phyloP scores from a whole-genome alignment of 768 basidiomycete genomes.

The Russula virescens region DNA sequence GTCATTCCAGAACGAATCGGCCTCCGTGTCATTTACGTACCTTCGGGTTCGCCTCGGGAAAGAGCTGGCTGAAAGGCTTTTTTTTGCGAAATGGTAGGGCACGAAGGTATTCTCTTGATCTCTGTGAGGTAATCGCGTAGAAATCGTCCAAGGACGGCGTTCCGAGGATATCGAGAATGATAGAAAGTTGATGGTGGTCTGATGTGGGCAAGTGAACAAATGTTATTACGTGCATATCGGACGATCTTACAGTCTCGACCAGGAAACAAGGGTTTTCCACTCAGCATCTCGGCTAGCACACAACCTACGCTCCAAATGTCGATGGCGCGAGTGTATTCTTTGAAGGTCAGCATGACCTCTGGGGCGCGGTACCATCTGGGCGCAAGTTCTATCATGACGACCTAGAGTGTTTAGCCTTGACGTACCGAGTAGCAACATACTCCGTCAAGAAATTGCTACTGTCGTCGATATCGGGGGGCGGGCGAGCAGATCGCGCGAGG shows the following conservation, averaged over 20 bases:
- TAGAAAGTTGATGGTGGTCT: slow-evolving; percentile 91
- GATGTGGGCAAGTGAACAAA: slow-evolving; percentile 14
- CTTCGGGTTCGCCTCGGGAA: slow-evolving; percentile 67
- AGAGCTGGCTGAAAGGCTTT: slow-evolving; percentile 61
- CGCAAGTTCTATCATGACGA: slow-evolving; percentile 3
- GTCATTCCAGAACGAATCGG: not conserved
- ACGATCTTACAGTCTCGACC: slow-evolving; percentile 76
- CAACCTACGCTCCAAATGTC: slow-evolving; percentile 88
- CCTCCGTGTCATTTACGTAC: slow-evolving; percentile 32
- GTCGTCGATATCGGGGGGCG: slow-evolving; percentile 68
- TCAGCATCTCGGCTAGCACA: slow-evolving; percentile 86
- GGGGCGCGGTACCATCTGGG: slow-evolving; percentile 93
- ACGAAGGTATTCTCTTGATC: slow-evolving; percentile 82
- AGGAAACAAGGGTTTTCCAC: slow-evolving; percentile 89
- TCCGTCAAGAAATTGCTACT: slow-evolving; percentile 84
- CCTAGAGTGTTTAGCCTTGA: slow-evolving; percentile 14
- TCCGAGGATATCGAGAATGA: slow-evolving; percentile 93
- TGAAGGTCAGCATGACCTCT: slow-evolving; percentile 97
- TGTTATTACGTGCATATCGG: slow-evolving; percentile 3
- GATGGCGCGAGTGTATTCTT: slow-evolving; percentile 86
- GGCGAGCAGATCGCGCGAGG: slow-evolving; percentile 73
- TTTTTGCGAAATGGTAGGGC: slow-evolving; percentile 84
- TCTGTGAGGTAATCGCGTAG: slow-evolving; percentile 78
- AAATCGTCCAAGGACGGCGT: slow-evolving; percentile 90
- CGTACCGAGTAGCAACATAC: slow-evolving; percentile 89